A percentile compares a stretch with the other conserved stretches of the same genome.
Evolutionary conservation across 1,139 yeast genomes (phyloP).

Genomic region (Suhomyces taliae): DNA sequence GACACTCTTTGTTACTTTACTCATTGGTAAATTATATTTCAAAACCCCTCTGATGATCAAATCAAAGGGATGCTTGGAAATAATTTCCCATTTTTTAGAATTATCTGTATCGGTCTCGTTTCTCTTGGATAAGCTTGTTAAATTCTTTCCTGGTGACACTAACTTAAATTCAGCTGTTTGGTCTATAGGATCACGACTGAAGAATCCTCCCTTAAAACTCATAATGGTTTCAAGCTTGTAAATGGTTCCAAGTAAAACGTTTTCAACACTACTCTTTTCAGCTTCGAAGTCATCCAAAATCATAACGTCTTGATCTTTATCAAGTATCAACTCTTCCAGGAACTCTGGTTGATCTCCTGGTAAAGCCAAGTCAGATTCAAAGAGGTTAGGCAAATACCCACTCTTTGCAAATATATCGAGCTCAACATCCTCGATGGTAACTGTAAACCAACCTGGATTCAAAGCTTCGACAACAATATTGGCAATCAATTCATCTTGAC

Average conservation of each 20-base stretch:
- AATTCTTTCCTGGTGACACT: conserved; percentile 69
- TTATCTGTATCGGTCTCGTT: conserved; percentile 30
- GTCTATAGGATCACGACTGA: conserved; percentile 55
- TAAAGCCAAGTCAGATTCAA: background rate
- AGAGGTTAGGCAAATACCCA: conserved; percentile 40
- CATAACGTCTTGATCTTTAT: conserved; percentile 1
- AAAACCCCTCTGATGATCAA: conserved; percentile 80
- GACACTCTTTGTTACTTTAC: conserved; percentile 53
- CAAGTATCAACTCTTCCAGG: background rate
- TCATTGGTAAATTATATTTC: conserved; percentile 72
- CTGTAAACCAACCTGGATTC: conserved; percentile 83
- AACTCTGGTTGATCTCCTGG: background rate
- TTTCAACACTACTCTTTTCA: conserved; percentile 40
- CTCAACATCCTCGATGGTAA: conserved; percentile 65
- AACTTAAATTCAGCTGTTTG: conserved; percentile 73
- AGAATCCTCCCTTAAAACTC: conserved; percentile 74
- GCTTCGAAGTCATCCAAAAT: conserved; percentile 3
- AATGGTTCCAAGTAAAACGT: conserved; percentile 76
- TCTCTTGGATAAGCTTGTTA: conserved; percentile 33
- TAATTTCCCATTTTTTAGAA: conserved; percentile 68
- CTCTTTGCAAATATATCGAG: conserved; percentile 88
- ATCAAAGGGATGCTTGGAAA: conserved; percentile 82
- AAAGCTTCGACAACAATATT: conserved; percentile 75
- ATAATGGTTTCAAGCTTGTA: conserved; percentile 68
- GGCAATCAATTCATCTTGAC: conserved; percentile 83